Percentiles rank a stretch among this genome's conserved stretches.
phyloP scores from a whole-genome alignment of 2,329 filamentous ascomycete species.

The Emericellopsis atlantica region DNA sequence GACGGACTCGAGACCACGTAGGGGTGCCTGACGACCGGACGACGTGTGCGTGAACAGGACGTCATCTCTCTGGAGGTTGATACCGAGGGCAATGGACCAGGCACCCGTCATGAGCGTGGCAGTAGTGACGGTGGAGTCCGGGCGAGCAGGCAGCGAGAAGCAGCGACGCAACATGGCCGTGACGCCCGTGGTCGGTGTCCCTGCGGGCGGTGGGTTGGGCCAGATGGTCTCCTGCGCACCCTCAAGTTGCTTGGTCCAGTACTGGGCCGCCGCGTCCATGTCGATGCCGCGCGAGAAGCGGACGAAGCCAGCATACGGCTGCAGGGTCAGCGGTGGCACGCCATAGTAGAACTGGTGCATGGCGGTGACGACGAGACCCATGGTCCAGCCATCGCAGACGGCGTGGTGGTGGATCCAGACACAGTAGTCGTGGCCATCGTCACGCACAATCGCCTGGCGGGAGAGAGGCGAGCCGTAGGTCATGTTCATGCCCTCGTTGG shows the following conservation, averaged over 20 bases:
- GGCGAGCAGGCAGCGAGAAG: not conserved
- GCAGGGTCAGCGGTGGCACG: not conserved
- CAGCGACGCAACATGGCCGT: not conserved
- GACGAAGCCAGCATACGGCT: constrained; percentile 4
- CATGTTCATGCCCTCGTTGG: constrained; percentile 2
- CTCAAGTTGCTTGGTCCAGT: constrained; percentile 6
- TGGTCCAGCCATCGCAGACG: constrained; percentile 13
- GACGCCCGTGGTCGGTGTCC: not conserved
- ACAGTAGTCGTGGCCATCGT: constrained; percentile 6
- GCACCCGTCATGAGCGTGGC: constrained; percentile 3
- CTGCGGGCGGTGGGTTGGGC: not conserved
- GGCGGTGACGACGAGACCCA: constrained; percentile 2
- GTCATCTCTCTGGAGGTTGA: not conserved
- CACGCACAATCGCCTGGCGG: constrained; percentile 4
- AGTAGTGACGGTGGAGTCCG: constrained; percentile 4
- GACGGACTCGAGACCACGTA: not conserved
- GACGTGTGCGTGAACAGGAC: not conserved
- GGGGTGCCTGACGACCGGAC: constrained; percentile 1
- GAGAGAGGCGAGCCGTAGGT: constrained; percentile 5
- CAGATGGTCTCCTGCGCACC: constrained; percentile 2
- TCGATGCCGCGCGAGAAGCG: constrained; percentile 2
- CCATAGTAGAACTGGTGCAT: constrained; percentile 2
- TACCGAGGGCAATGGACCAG: constrained; percentile 1
- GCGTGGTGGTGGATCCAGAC: constrained; percentile 14
- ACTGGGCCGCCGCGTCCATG: constrained; percentile 2